Percentiles rank a stretch among this genome's conserved stretches.
These are phyloP conservation scores for Artomyces pyxidatus DNA, from an alignment of 768 basidiomycete species.

Conservation along the genomic window DNA sequence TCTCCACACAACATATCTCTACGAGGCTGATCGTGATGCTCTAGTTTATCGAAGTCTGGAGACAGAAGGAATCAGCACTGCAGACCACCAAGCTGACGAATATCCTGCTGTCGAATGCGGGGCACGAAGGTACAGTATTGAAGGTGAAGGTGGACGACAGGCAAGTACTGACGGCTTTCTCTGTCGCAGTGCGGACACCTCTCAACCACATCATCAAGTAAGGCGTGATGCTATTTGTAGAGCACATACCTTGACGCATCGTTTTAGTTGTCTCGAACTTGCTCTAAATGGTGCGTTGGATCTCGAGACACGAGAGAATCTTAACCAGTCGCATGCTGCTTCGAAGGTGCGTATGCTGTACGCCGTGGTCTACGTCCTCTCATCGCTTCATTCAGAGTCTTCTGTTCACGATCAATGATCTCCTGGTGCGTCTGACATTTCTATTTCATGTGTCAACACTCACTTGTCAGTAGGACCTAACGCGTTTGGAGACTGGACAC, in stretches of 20 bases:
- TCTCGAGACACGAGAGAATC: slow-evolving; percentile 63
- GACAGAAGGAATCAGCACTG: slow-evolving; percentile 69
- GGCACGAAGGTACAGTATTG: slow-evolving; percentile 60
- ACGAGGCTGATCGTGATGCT: too few species aligned
- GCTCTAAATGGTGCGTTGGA: slow-evolving; percentile 72
- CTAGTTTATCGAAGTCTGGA: slow-evolving; percentile 80
- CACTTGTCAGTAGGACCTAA: slow-evolving; percentile 45
- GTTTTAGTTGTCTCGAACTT: slow-evolving; percentile 54
- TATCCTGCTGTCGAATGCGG: slow-evolving; percentile 70
- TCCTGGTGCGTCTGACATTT: slow-evolving; percentile 36
- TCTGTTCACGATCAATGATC: slow-evolving; percentile 77
- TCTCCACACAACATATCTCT: not conserved
- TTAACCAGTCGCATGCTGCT: slow-evolving; percentile 64
- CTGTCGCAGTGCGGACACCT: slow-evolving; percentile 55
- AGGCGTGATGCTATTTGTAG: slow-evolving; percentile 12
- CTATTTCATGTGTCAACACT: not conserved
- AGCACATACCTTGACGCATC: slow-evolving; percentile 22
- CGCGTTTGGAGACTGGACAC: slow-evolving; percentile 66
- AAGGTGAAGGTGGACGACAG: not conserved
- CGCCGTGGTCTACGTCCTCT: not conserved
- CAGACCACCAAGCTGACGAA: slow-evolving; percentile 68
- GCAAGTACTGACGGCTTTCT: not conserved
- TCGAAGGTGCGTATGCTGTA: slow-evolving; percentile 42
- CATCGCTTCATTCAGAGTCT: slow-evolving; percentile 57
- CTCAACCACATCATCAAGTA: slow-evolving; percentile 81